A percentile compares a stretch with the other conserved stretches of the same genome.
phyloP scores from a whole-genome alignment of 2,329 filamentous ascomycete species.

The Phialemonium atrogriseum region DNA sequence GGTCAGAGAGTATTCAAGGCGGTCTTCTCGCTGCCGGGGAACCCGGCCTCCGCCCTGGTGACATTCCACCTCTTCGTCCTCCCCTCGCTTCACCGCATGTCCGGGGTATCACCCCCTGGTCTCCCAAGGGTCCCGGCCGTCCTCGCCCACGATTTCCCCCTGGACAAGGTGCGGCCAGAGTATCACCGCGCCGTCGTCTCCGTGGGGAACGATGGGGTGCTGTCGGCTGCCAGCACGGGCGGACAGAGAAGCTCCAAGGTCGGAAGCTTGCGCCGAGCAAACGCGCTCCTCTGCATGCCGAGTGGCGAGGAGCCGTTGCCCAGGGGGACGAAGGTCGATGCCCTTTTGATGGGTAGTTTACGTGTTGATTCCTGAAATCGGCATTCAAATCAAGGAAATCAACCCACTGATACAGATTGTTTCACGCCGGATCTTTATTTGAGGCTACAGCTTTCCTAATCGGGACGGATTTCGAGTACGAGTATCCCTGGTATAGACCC shows the following conservation, averaged over 20 bases:
- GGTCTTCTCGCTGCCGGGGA: constrained; percentile 87
- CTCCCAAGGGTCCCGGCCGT: constrained; percentile 64
- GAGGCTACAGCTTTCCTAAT: too few species aligned
- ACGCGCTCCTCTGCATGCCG: constrained; percentile 74
- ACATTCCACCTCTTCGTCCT: constrained; percentile 93
- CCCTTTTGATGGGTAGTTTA: constrained; percentile 65
- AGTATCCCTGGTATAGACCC: too few species aligned
- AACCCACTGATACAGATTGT: too few species aligned
- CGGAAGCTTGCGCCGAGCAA: constrained; percentile 80
- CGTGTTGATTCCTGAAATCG: too few species aligned
- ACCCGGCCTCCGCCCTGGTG: constrained; percentile 87
- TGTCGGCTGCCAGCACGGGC: constrained; percentile 77
- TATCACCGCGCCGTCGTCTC: constrained; percentile 80
- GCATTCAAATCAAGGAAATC: too few species aligned
- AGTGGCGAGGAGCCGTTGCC: constrained; percentile 53
- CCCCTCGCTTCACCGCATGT: constrained; percentile 70
- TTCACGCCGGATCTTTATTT: too few species aligned
- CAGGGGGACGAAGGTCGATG: constrained; percentile 66
- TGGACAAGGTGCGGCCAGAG: constrained; percentile 72
- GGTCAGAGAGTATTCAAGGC: constrained; percentile 55
- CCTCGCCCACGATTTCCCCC: constrained; percentile 62
- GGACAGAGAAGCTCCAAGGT: constrained; percentile 85
- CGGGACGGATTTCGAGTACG: too few species aligned
- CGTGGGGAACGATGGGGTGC: constrained; percentile 54
- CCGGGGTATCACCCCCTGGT: constrained; percentile 59